Evolutionary conservation across 2,329 filamentous ascomycete genomes (phyloP).

Genomic region (Diaporthe sp.): DNA sequence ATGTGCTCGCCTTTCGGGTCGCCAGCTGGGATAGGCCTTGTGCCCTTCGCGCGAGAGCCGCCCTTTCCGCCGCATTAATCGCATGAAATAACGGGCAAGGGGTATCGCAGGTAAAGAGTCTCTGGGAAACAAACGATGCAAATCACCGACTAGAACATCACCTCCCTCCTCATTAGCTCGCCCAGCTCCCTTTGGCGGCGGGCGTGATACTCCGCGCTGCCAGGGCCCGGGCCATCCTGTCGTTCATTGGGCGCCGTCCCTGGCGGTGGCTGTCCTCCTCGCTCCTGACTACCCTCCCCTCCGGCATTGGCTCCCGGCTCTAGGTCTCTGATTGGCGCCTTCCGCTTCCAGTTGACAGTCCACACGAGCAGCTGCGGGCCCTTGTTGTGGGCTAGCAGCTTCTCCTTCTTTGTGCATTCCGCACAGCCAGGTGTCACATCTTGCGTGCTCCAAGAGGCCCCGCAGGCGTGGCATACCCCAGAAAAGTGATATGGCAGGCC

Average conservation of each 20-base stretch:
- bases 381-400: background rate
- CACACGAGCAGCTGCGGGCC: constrained; percentile 22
- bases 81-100: background rate
- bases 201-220: background rate
- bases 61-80: background rate
- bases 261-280: background rate
- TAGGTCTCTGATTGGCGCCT: background rate
- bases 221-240: background rate
- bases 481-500: constrained; percentile 12
- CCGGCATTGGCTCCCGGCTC: too few species aligned
- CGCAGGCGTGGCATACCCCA: background rate
- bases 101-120: background rate
- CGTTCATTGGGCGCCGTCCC: background rate
- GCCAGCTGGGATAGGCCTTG: too few species aligned
- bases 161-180: background rate
- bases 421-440: background rate
- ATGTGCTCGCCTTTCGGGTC: background rate
- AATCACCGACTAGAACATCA: background rate
- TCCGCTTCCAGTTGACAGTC: constrained; percentile 15
- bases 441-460: background rate
- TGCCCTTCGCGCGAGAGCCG: background rate
- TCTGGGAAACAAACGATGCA: background rate
- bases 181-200: background rate
- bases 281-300: background rate
- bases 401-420: background rate